phyloP scores from a whole-genome alignment of 345 rosid species.

The Arabidopsis suecica region DNA sequence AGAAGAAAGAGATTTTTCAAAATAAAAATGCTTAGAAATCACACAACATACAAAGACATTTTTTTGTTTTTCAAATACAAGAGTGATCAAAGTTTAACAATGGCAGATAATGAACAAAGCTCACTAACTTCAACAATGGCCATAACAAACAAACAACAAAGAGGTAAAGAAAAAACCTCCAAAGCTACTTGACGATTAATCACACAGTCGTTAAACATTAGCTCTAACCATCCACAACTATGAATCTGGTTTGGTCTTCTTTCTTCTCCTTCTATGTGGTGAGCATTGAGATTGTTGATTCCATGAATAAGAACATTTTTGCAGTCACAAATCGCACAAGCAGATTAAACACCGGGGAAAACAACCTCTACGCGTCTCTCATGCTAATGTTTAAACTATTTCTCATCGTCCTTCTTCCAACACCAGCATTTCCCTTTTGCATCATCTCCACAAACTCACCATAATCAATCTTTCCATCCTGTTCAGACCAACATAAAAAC shows the following conservation, averaged over 20 bases:
- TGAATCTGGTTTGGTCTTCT: constrained; percentile 11
- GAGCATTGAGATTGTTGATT: constrained; percentile 20
- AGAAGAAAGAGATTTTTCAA: background rate
- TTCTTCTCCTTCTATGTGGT: constrained; percentile 18
- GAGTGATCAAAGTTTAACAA: constrained; percentile 10
- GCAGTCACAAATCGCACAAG: constrained; percentile 4
- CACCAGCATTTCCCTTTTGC: constrained; percentile 93
- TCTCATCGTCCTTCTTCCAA: constrained; percentile 97
- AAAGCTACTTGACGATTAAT: constrained; percentile 27
- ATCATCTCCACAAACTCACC: constrained; percentile 98
- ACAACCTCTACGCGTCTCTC: constrained; percentile 60
- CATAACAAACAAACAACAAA: constrained; percentile 27
- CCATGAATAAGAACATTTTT: constrained; percentile 5
- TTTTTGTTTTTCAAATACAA: constrained; percentile 31
- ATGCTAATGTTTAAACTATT: constrained; percentile 96
- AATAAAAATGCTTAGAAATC: constrained; percentile 32
- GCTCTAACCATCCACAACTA: constrained; percentile 5
- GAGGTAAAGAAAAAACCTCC: constrained; percentile 9
- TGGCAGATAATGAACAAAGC: constrained; percentile 29
- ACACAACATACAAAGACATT: constrained; percentile 19
- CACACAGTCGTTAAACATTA: constrained; percentile 30
- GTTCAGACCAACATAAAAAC: background rate
- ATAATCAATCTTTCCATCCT: constrained; percentile 98
- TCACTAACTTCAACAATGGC: constrained; percentile 41
- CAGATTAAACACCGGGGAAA: background rate